Conservation (phyloP, 1,284 basidiomycete genomes). For the Rhodotorula sp. region DNA sequence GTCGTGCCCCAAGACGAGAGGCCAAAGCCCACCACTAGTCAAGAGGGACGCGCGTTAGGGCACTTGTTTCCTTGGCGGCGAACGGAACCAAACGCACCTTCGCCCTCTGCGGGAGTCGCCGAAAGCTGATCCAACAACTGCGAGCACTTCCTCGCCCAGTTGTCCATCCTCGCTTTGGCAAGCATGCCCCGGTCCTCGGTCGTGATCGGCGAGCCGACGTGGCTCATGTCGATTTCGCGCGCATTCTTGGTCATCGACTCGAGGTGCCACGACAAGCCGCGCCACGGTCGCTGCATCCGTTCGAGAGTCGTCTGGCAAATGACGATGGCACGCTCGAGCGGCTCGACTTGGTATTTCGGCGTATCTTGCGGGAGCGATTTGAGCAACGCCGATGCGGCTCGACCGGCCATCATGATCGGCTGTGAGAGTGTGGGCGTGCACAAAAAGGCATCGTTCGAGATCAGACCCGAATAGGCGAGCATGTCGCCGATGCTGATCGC, state of each 20-base stretch:
- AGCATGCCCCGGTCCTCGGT: conserved; percentile 8
- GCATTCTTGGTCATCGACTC: conserved; percentile 4
- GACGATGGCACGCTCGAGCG: conserved; percentile 12
- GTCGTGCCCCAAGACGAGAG: conserved; percentile 11
- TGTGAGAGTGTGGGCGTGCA: conserved; percentile 15
- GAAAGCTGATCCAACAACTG: conserved; percentile 8
- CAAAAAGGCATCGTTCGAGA: conserved; percentile 11
- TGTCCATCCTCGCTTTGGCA: conserved; percentile 11
- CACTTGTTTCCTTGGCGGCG: too few relatives aligned
- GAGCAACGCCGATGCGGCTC: conserved; percentile 3
- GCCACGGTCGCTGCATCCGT: conserved; percentile 7
- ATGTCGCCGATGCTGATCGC: conserved; percentile 13
- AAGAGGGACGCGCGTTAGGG: too few relatives aligned
- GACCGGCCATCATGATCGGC: conserved; percentile 17
- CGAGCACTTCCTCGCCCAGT: conserved; percentile 4
- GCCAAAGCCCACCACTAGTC: conserved; percentile 10
- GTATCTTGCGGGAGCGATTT: background rate
- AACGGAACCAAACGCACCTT: background rate
- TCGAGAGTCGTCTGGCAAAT: conserved; percentile 10
- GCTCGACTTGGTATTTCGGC: conserved; percentile 3
- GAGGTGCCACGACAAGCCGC: conserved; percentile 14
- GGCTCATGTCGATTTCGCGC: conserved; percentile 5
- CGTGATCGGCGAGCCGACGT: conserved; percentile 2
- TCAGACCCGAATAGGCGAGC: conserved; percentile 16
- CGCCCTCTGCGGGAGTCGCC: background rate